A percentile compares a stretch with the other conserved stretches of the same genome.
Conservation (phyloP, 768 basidiomycete species). For the Cystofilobasidium bisporidii region DNA sequence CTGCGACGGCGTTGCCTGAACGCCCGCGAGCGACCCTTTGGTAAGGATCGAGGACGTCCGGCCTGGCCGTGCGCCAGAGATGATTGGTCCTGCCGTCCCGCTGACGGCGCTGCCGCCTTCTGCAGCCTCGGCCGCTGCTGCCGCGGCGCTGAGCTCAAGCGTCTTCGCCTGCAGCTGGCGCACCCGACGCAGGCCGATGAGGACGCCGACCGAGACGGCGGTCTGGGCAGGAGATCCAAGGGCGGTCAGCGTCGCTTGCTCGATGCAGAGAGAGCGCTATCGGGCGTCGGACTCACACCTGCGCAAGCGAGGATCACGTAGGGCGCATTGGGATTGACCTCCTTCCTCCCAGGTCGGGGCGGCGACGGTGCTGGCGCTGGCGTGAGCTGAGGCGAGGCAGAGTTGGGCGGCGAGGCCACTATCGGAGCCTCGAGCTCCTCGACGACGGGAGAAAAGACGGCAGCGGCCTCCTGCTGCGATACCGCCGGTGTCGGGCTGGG, state of each 20-base stretch:
- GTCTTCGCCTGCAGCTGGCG: not conserved
- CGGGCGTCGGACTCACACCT: not conserved
- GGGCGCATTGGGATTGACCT: conserved; percentile 3
- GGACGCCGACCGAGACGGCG: not conserved
- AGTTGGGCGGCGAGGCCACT: not conserved
- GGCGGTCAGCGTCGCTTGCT: not conserved
- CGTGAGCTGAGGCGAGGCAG: not conserved
- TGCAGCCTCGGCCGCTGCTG: not conserved
- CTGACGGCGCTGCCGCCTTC: not conserved
- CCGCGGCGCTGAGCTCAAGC: not conserved
- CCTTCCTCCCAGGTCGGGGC: not conserved
- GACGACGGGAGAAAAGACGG: too few relatives aligned
- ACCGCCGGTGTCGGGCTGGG: too few relatives aligned
- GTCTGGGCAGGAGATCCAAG: not conserved
- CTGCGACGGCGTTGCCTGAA: not conserved
- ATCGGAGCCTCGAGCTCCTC: not conserved
- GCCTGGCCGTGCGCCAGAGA: not conserved
- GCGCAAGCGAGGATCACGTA: not conserved
- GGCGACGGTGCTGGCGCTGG: not conserved
- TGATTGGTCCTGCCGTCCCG: not conserved
- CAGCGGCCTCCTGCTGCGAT: too few relatives aligned
- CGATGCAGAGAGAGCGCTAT: not conserved
- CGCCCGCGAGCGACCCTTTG: conserved; percentile 1
- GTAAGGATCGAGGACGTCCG: not conserved
- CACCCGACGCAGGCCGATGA: conserved; percentile 1